Evolutionary conservation across 495 filamentous ascomycete genomes (phyloP).

Genomic region (Tirmania nivea): DNA sequence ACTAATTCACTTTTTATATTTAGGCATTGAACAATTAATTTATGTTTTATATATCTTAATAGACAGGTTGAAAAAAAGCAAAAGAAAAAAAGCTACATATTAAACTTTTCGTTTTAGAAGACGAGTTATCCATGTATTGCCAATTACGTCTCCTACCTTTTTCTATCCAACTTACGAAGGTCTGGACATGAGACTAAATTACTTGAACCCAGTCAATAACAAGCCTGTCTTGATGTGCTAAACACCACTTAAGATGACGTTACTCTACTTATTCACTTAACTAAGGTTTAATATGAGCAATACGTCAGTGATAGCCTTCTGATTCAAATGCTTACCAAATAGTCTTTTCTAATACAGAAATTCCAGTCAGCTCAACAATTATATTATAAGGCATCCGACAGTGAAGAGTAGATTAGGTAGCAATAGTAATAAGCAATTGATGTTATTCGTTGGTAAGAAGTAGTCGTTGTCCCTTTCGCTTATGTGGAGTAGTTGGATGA

Average conservation of each 20-base stretch:
- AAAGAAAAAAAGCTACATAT: too few relatives aligned
- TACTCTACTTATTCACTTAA: background rate
- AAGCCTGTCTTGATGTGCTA: background rate
- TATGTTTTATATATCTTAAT: too few relatives aligned
- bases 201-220: background rate
- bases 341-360: background rate
- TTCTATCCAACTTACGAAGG: constrained; percentile 1
- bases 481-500: too few relatives aligned
- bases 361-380: background rate
- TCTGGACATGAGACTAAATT: too few relatives aligned
- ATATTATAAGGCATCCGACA: too few relatives aligned
- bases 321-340: background rate
- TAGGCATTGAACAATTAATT: background rate
- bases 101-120: background rate
- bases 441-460: too few relatives aligned
- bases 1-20: background rate
- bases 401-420: too few relatives aligned
- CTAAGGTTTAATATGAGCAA: constrained; percentile 1
- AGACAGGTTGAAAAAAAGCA: too few relatives aligned
- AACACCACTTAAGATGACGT: background rate
- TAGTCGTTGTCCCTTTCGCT: too few relatives aligned
- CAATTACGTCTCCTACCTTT: background rate
- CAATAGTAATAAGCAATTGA: too few relatives aligned
- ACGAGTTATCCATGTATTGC: background rate
- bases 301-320: background rate